Conservation (phyloP, 73 alveolate species). For the Uronychia binucleata region DNA sequence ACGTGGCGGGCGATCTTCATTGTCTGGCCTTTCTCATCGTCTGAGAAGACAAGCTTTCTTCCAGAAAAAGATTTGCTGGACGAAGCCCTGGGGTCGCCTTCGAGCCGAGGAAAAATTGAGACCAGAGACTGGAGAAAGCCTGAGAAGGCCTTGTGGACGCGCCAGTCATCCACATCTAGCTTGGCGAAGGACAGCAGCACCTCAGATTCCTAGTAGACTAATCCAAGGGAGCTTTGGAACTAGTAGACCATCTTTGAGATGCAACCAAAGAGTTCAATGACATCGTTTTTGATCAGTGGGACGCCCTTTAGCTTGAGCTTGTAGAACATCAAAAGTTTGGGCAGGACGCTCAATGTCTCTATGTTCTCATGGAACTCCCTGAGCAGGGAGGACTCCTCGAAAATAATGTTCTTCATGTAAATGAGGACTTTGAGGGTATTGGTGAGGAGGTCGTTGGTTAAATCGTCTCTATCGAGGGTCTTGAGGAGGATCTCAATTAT, state of each 20-base stretch:
- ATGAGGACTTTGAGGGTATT: background rate
- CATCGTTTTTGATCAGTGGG: background rate
- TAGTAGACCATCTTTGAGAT: background rate
- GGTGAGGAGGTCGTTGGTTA: background rate
- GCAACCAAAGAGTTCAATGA: background rate
- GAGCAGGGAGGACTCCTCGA: background rate
- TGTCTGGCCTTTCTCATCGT: background rate
- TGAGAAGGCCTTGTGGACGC: background rate
- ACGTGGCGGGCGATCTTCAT: background rate
- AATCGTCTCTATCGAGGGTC: background rate
- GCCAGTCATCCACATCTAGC: background rate
- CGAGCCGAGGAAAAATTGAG: background rate
- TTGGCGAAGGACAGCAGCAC: background rate
- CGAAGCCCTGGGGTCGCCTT: background rate
- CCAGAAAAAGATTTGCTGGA: background rate
- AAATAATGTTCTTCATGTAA: background rate
- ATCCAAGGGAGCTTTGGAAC: background rate
- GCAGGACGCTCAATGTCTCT: background rate
- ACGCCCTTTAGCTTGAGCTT: background rate
- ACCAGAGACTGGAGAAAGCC: background rate
- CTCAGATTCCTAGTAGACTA: background rate
- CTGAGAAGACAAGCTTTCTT: background rate
- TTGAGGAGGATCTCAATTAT: background rate
- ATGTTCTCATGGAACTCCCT: background rate
- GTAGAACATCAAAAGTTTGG: background rate